Evolutionary conservation across 805 yeast species (phyloP).

Genomic region (Millerozyma acaciae): DNA sequence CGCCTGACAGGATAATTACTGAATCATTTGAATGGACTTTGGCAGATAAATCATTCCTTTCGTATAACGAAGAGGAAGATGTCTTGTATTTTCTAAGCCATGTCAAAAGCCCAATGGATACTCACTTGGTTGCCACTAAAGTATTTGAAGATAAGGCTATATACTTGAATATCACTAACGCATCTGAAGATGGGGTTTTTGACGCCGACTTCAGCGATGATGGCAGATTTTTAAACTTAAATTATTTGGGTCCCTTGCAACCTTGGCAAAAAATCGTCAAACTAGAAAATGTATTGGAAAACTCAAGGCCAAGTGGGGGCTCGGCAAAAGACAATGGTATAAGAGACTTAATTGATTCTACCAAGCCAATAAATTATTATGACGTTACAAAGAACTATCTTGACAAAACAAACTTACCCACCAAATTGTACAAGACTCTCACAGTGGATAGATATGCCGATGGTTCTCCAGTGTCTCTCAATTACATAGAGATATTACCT

Average conservation of each 20-base stretch:
- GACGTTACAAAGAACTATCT: constrained; percentile 15
- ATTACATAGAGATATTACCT: constrained; percentile 63
- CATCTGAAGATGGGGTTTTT: constrained; percentile 56
- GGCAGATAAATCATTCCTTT: constrained; percentile 54
- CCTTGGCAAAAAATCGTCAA: constrained; percentile 72
- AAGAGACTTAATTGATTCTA: constrained; percentile 11
- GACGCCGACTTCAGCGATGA: constrained; percentile 70
- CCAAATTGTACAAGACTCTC: constrained; percentile 35
- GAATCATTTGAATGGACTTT: constrained; percentile 77
- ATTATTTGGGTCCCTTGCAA: constrained; percentile 69
- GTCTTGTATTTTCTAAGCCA: constrained; percentile 64
- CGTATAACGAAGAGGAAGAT: constrained; percentile 44
- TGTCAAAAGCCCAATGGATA: constrained; percentile 69
- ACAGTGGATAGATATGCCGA: constrained; percentile 29
- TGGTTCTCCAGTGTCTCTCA: constrained; percentile 28
- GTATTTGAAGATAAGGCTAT: constrained; percentile 40
- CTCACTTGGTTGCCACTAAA: constrained; percentile 71
- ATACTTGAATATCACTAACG: constrained; percentile 44
- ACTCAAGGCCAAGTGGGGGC: constrained; percentile 6
- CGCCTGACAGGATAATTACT: constrained; percentile 48
- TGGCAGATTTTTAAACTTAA: constrained; percentile 60
- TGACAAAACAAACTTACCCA: constrained; percentile 46
- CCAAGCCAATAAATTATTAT: constrained; percentile 15
- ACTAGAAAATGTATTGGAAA: constrained; percentile 13
- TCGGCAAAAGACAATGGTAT: constrained; percentile 4